Percentiles rank a stretch among this genome's conserved stretches.
Evolutionary conservation across 345 rosid genomes (phyloP).

Genomic region (Gossypium anomalum): DNA sequence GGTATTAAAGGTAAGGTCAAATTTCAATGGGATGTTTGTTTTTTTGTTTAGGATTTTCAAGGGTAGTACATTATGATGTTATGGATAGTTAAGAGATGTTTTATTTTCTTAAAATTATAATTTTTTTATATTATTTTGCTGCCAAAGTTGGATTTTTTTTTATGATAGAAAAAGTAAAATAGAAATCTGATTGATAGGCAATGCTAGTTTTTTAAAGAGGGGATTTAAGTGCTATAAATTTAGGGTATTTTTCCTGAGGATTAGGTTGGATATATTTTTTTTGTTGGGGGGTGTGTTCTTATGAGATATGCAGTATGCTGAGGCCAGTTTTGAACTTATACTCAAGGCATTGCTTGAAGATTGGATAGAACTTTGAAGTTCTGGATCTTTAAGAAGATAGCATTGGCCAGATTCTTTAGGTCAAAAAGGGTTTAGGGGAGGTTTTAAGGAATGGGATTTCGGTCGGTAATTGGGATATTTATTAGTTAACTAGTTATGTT

Average conservation of each 20-base stretch:
- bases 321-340: slow-evolving; percentile 1
- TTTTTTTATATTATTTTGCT: not conserved
- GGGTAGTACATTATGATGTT: not conserved
- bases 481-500: not conserved
- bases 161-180: not conserved
- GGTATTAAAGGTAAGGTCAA: not conserved
- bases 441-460: not conserved
- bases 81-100: not conserved
- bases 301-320: not conserved
- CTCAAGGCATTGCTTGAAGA: not conserved
- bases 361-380: not conserved
- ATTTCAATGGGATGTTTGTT: not conserved
- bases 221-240: not conserved
- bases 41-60: not conserved
- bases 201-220: not conserved
- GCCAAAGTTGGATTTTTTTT: not conserved
- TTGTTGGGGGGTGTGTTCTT: not conserved
- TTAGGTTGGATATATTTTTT: not conserved
- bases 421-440: not conserved
- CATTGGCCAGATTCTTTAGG: not conserved
- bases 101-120: not conserved
- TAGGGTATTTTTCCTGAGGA: not conserved
- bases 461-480: not conserved
- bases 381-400: not conserved
- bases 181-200: not conserved